Evolutionary conservation across 169 alveolate species (phyloP).

Genomic region (Plasmodium sp.): DNA sequence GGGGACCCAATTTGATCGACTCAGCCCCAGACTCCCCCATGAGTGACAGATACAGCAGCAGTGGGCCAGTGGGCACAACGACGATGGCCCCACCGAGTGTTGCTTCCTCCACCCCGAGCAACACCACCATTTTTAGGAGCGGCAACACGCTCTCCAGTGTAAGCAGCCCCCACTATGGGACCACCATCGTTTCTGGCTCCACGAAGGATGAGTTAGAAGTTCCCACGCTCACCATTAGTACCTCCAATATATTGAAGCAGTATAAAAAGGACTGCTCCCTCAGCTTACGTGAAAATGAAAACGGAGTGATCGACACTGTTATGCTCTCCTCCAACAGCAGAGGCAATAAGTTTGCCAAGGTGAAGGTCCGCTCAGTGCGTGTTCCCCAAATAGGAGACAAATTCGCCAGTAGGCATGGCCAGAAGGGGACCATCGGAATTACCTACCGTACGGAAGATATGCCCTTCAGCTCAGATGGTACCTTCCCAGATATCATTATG

Average conservation of each 20-base stretch:
- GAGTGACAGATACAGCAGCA: background rate
- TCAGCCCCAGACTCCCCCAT: conserved; percentile 16
- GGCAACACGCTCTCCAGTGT: conserved; percentile 7
- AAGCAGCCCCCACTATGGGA: background rate
- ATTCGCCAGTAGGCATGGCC: conserved; percentile 99
- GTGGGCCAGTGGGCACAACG: background rate
- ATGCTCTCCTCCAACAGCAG: conserved; percentile 95
- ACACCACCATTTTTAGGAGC: conserved; percentile 21
- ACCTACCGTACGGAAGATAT: conserved; percentile 98
- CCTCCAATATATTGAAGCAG: conserved; percentile 23
- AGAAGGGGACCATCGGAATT: conserved; percentile 99
- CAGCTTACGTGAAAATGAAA: conserved; percentile 95
- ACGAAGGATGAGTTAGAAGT: conserved; percentile 64
- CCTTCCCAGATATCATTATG: conserved; percentile 98
- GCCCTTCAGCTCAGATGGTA: conserved; percentile 98
- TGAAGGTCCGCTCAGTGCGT: conserved; percentile 95
- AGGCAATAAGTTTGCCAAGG: conserved; percentile 97
- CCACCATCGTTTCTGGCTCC: conserved; percentile 35
- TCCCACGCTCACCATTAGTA: conserved; percentile 68
- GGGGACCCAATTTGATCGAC: conserved; percentile 6
- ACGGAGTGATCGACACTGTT: conserved; percentile 97
- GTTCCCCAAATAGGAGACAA: conserved; percentile 99
- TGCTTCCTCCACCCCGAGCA: conserved; percentile 22
- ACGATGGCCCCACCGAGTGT: conserved; percentile 1
- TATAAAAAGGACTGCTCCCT: conserved; percentile 94